These are phyloP conservation scores for Hanseniaspora vineae DNA, from an alignment of 805 yeast genomes.

Conservation along the genomic window DNA sequence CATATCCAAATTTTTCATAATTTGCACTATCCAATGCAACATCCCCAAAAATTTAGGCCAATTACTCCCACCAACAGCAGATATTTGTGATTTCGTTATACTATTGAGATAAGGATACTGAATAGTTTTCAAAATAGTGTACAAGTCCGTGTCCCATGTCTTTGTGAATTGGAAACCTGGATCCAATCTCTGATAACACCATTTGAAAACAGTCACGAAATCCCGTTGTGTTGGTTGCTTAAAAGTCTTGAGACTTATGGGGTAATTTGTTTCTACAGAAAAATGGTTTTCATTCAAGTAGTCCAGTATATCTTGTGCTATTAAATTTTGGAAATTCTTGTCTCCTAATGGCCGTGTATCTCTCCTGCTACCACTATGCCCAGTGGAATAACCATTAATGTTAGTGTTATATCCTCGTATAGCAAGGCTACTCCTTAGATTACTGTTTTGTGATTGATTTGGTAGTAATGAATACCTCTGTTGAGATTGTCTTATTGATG, in stretches of 20 bases:
- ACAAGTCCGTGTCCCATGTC: slow-evolving; percentile 66
- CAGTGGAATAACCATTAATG: too few relatives aligned
- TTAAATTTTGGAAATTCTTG: slow-evolving; percentile 45
- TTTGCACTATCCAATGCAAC: slow-evolving; percentile 67
- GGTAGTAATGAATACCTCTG: not conserved
- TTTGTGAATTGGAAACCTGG: slow-evolving; percentile 62
- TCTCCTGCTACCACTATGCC: slow-evolving; percentile 7
- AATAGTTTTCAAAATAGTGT: slow-evolving; percentile 46
- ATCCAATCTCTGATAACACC: slow-evolving; percentile 64
- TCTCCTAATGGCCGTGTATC: slow-evolving; percentile 79
- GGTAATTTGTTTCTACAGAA: slow-evolving; percentile 62
- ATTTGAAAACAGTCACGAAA: slow-evolving; percentile 65
- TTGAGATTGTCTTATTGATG: not conserved
- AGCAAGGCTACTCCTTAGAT: too few relatives aligned
- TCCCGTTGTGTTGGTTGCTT: slow-evolving; percentile 79
- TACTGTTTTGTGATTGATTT: not conserved
- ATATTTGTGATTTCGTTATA: slow-evolving; percentile 70
- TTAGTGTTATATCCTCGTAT: too few relatives aligned
- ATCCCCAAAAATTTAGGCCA: slow-evolving; percentile 80
- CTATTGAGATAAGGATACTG: slow-evolving; percentile 73
- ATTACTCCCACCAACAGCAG: slow-evolving; percentile 82
- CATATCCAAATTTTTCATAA: slow-evolving; percentile 32
- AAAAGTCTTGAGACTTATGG: slow-evolving; percentile 51
- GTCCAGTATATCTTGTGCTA: slow-evolving; percentile 56
- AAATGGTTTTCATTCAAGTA: slow-evolving; percentile 52